Percentiles rank a stretch among this genome's conserved stretches.
These are phyloP conservation scores for Fusarium irregulare DNA, from an alignment of 2,329 filamentous ascomycete genomes.

Conservation along the genomic window DNA sequence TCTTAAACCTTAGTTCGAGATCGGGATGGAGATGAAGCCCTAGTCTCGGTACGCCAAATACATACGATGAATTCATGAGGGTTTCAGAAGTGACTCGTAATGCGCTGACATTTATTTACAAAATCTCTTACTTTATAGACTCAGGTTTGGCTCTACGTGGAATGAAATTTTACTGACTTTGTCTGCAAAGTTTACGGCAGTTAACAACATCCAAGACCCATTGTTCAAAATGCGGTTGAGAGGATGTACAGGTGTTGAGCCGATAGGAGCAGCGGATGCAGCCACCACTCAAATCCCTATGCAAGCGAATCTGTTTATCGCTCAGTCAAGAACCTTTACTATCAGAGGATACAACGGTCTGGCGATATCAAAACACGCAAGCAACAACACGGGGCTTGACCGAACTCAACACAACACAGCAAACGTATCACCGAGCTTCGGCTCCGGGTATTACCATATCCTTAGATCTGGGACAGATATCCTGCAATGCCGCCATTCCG, in stretches of 20 bases:
- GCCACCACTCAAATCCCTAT: slow-evolving; percentile 3
- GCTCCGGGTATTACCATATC: slow-evolving; percentile 12
- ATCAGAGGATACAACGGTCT: background rate
- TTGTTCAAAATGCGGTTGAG: slow-evolving; percentile 18
- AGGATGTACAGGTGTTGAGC: slow-evolving; percentile 23
- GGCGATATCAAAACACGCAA: background rate
- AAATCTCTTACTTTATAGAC: background rate
- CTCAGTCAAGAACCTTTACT: background rate
- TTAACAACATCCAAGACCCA: background rate
- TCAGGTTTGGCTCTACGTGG: background rate
- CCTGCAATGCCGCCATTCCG: slow-evolving; percentile 8
- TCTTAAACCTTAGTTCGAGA: slow-evolving; percentile 15
- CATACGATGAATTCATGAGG: slow-evolving; percentile 25
- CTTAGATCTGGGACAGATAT: background rate
- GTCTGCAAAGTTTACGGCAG: background rate
- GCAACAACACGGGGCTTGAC: background rate
- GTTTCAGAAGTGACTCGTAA: background rate
- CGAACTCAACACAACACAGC: slow-evolving; percentile 13
- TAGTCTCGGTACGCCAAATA: slow-evolving; percentile 29
- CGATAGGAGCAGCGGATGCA: slow-evolving; percentile 23
- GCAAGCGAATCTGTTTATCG: background rate
- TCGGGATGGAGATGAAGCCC: slow-evolving; percentile 26
- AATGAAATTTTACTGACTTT: background rate
- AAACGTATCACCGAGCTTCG: slow-evolving; percentile 20
- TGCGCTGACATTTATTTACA: background rate